A percentile compares a stretch with the other conserved stretches of the same genome.
phyloP scores from a whole-genome alignment of 805 yeast species.

The Scheffersomyces ergatensis region DNA sequence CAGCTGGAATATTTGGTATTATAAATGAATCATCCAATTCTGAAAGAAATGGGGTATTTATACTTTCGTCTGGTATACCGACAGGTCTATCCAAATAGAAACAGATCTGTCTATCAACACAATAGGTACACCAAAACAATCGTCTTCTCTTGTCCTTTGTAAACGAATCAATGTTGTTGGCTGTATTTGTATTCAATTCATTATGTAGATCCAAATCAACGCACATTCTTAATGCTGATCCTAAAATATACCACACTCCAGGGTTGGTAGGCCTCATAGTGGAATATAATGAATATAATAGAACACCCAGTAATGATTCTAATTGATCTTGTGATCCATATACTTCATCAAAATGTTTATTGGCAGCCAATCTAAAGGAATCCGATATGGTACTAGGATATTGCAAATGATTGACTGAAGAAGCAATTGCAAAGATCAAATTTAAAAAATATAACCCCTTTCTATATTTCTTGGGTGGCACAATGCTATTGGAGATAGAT shows the following conservation, averaged over 20 bases:
- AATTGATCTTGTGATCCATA: constrained; percentile 58
- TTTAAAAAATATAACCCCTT: constrained; percentile 68
- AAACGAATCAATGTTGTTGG: constrained; percentile 47
- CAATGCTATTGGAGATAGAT: constrained; percentile 32
- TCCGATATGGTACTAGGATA: constrained; percentile 66
- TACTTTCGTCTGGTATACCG: constrained; percentile 81
- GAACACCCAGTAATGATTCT: constrained; percentile 70
- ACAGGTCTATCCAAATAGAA: constrained; percentile 85
- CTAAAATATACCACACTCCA: constrained; percentile 89
- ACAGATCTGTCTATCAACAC: constrained; percentile 82
- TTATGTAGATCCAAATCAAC: constrained; percentile 84
- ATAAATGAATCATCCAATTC: constrained; percentile 71
- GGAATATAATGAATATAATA: constrained; percentile 68
- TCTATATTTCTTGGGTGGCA: constrained; percentile 47
- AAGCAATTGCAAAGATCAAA: constrained; percentile 76
- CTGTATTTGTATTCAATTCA: constrained; percentile 38
- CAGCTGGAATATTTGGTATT: constrained; percentile 22
- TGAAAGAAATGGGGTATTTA: constrained; percentile 70
- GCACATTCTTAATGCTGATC: constrained; percentile 74
- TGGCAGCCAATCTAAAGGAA: constrained; percentile 66
- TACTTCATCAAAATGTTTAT: constrained; percentile 54
- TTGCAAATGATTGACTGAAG: constrained; percentile 68
- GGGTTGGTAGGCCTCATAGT: constrained; percentile 88
- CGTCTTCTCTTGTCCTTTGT: constrained; percentile 69
- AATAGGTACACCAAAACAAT: constrained; percentile 86